Percentiles rank a stretch among this genome's conserved stretches.
phyloP scores from a whole-genome alignment of 805 yeast species.

The Suhomyces prunicola region DNA sequence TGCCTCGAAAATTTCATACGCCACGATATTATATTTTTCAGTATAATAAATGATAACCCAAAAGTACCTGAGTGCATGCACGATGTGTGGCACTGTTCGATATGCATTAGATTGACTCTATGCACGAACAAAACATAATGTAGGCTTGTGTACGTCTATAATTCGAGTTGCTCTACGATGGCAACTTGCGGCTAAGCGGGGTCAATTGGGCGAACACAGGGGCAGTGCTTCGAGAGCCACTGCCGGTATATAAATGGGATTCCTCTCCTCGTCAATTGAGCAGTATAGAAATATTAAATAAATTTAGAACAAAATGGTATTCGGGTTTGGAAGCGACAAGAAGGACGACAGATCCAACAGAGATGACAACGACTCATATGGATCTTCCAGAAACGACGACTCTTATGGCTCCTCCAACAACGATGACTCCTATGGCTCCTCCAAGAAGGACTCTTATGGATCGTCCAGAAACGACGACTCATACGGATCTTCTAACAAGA shows the following conservation, averaged over 20 bases:
- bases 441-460: conserved; percentile 7
- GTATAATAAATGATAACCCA: background rate
- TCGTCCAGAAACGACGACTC: conserved; percentile 11
- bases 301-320: conserved; percentile 24
- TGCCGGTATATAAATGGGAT: background rate
- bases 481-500: conserved; percentile 7
- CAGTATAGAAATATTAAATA: background rate
- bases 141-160: background rate
- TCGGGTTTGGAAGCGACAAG: conserved; percentile 31
- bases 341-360: conserved; percentile 11
- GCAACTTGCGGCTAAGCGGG: background rate
- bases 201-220: background rate
- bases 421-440: conserved; percentile 6
- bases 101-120: background rate
- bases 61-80: background rate
- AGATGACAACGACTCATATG: conserved; percentile 7
- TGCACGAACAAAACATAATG: background rate
- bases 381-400: conserved; percentile 4
- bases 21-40: background rate
- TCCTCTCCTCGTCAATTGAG: background rate
- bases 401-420: conserved; percentile 20
- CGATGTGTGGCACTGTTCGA: background rate
- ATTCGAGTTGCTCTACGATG: background rate
- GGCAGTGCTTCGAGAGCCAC: background rate
- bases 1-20: background rate